A percentile compares a stretch with the other conserved stretches of the same genome.
Evolutionary conservation across 2,329 filamentous ascomycete species (phyloP).

Genomic region (Scedosporium minutisporum): DNA sequence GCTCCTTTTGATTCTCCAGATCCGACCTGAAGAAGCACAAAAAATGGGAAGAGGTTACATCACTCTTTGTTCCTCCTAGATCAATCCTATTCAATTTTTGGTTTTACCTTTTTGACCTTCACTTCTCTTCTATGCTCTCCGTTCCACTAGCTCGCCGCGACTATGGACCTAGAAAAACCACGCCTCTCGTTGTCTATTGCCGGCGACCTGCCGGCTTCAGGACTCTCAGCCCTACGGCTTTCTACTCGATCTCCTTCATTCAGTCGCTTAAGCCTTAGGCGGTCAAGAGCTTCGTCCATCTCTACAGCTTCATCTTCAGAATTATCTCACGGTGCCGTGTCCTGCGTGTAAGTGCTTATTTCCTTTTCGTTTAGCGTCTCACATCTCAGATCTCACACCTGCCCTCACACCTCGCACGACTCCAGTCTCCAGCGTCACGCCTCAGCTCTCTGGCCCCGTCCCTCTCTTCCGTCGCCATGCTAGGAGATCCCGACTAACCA

Average conservation of each 20-base stretch:
- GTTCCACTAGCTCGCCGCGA: neutral
- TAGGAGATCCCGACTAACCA: neutral
- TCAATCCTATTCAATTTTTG: neutral
- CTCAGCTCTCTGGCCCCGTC: neutral
- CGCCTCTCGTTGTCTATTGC: neutral
- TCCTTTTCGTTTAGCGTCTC: neutral
- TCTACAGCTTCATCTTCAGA: constrained; percentile 14
- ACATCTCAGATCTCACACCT: too few species aligned
- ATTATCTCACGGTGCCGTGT: constrained; percentile 14
- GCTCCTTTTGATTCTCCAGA: neutral
- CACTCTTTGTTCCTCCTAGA: neutral
- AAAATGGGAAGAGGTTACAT: neutral
- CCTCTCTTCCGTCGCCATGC: neutral
- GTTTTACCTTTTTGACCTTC: neutral
- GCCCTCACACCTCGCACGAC: too few species aligned
- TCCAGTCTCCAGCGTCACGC: too few species aligned
- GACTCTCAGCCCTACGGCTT: constrained; percentile 22
- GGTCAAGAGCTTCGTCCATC: constrained; percentile 20
- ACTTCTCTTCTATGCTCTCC: neutral
- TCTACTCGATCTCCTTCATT: constrained; percentile 19
- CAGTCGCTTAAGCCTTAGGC: constrained; percentile 21
- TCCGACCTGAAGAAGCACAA: neutral
- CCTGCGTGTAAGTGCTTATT: constrained; percentile 23
- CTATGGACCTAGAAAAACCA: constrained; percentile 2
- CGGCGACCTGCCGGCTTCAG: constrained; percentile 13